phyloP scores from a whole-genome alignment of 768 basidiomycete genomes.

The Pisolithus orientalis region DNA sequence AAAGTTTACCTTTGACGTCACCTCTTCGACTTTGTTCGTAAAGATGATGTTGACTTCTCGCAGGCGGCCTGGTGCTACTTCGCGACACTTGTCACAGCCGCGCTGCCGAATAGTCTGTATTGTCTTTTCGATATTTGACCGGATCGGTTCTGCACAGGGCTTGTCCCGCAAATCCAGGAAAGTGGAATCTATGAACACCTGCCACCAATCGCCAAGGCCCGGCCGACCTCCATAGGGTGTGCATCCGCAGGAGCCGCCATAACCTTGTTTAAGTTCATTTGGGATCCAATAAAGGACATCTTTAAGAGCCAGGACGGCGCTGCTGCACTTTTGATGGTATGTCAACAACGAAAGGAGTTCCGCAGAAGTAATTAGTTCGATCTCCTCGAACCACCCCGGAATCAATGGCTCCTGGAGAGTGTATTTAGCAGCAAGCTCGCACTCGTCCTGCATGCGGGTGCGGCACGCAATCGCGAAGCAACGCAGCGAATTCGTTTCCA shows the following conservation, averaged over 20 bases:
- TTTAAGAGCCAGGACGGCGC: conserved; percentile 4
- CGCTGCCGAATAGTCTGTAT: background rate
- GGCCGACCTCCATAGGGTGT: too few relatives aligned
- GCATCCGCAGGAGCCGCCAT: background rate
- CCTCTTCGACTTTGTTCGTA: conserved; percentile 6
- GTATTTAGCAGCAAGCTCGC: conserved; percentile 21
- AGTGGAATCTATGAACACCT: conserved; percentile 11
- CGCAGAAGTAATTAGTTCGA: conserved; percentile 19
- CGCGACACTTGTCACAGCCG: background rate
- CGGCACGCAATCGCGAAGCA: conserved; percentile 29
- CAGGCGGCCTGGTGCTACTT: conserved; percentile 5
- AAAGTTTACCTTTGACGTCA: conserved; percentile 4
- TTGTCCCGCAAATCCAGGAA: conserved; percentile 11
- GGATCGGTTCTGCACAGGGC: conserved; percentile 10
- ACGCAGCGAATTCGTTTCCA: conserved; percentile 18
- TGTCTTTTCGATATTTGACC: background rate
- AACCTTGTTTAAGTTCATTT: background rate
- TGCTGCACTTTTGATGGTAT: conserved; percentile 13
- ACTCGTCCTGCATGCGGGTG: conserved; percentile 17
- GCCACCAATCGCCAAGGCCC: too few relatives aligned
- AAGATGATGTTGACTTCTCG: conserved; percentile 7
- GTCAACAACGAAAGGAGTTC: conserved; percentile 21
- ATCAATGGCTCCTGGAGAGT: conserved; percentile 21
- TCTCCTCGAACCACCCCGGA: conserved; percentile 18
- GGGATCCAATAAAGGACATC: conserved; percentile 8